Conservation (phyloP, 2,329 filamentous ascomycete species). For the Arthroderma uncinatum region DNA sequence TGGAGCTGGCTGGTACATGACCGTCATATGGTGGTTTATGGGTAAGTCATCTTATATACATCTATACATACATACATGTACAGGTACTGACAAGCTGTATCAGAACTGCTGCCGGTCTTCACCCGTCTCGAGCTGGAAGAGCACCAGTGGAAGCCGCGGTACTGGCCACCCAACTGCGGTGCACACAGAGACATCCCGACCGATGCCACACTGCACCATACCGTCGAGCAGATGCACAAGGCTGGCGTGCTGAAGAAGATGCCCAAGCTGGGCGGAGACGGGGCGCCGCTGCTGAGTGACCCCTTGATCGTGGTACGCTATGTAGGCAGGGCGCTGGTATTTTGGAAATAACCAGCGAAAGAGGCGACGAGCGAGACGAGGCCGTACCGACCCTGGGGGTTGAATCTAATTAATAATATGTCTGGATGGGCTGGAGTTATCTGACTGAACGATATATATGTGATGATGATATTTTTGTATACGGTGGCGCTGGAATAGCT, state of each 20-base stretch:
- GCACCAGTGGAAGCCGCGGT: conserved; percentile 26
- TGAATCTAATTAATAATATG: background rate
- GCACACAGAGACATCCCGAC: conserved; percentile 25
- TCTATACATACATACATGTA: background rate
- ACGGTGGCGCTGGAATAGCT: too few relatives aligned
- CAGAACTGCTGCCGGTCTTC: conserved; percentile 29
- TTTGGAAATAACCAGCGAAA: conserved; percentile 10
- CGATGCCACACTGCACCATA: conserved; percentile 23
- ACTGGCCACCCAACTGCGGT: conserved; percentile 28
- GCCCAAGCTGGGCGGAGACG: conserved; percentile 17
- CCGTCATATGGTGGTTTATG: conserved; percentile 28
- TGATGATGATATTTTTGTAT: background rate
- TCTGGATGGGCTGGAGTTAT: background rate
- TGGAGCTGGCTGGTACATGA: conserved; percentile 19
- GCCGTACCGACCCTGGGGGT: background rate
- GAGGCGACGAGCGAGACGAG: background rate
- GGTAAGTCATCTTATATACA: conserved; percentile 14
- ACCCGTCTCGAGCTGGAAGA: conserved; percentile 28
- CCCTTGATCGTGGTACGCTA: conserved; percentile 10
- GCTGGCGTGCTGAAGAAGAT: conserved; percentile 18
- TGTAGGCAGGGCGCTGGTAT: conserved; percentile 6
- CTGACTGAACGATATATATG: background rate
- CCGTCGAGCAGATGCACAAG: conserved; percentile 21
- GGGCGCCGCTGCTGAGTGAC: conserved; percentile 14
- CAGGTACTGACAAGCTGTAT: background rate